phyloP scores from a whole-genome alignment of 352 stramenopile species.

The Pythium monospermum region DNA sequence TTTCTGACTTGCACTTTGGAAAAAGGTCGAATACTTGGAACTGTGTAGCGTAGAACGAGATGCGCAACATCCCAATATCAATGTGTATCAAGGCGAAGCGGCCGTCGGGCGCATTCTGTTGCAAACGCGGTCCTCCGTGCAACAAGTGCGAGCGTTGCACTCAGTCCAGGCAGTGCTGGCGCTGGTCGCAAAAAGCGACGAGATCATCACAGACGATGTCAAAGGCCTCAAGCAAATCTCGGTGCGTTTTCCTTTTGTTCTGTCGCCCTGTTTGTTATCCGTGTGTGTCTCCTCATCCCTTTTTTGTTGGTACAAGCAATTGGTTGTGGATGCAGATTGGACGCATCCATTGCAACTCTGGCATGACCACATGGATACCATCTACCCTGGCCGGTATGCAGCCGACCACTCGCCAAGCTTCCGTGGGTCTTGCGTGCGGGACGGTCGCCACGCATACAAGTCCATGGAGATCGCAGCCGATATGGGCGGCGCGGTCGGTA shows the following conservation, averaged over 20 bases:
- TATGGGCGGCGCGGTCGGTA: constrained; percentile 48
- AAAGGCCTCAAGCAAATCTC: constrained; percentile 55
- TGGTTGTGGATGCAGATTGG: constrained; percentile 52
- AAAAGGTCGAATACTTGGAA: constrained; percentile 52
- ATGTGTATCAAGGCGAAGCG: constrained; percentile 70
- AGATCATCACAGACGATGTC: constrained; percentile 42
- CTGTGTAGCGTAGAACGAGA: constrained; percentile 68
- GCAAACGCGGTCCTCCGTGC: constrained; percentile 42
- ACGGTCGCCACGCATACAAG: constrained; percentile 70
- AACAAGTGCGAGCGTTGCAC: constrained; percentile 42
- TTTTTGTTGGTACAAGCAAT: too few species aligned
- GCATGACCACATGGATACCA: constrained; percentile 30
- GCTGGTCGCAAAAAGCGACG: constrained; percentile 49
- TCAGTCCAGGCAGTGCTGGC: constrained; percentile 58
- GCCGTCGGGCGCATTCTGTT: constrained; percentile 65
- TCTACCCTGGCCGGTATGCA: constrained; percentile 11
- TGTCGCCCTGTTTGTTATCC: too few species aligned
- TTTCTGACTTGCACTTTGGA: too few species aligned
- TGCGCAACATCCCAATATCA: constrained; percentile 37
- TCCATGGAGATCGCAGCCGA: constrained; percentile 58
- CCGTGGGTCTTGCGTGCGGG: constrained; percentile 70
- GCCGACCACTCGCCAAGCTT: constrained; percentile 37
- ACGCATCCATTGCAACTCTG: constrained; percentile 49
- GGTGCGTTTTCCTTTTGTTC: constrained; percentile 25
- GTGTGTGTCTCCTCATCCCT: too few species aligned